Percentiles rank a stretch among this genome's conserved stretches.
Conservation (phyloP, 2,329 filamentous ascomycete species). For the Chaetomiaceae sp. region DNA sequence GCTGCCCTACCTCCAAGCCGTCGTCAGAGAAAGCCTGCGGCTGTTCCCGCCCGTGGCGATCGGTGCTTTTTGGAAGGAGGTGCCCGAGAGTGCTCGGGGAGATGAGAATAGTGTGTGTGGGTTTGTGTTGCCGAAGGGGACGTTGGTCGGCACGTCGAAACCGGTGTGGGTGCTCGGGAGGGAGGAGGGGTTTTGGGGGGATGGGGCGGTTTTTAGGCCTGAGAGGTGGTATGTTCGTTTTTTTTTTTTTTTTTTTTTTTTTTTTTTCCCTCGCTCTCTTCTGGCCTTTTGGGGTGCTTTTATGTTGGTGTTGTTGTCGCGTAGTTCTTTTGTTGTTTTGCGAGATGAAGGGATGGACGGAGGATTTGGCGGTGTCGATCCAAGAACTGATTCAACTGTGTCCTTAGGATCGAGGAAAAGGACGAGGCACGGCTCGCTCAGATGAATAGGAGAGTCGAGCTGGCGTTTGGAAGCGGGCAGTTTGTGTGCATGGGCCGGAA, state of each 20-base stretch:
- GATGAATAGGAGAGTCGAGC: slow-evolving; percentile 14
- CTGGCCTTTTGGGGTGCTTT: neutral
- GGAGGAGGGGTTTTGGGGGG: slow-evolving; percentile 13
- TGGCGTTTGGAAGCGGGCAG: slow-evolving; percentile 17
- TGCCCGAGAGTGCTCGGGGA: slow-evolving; percentile 1
- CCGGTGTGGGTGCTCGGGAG: slow-evolving; percentile 2
- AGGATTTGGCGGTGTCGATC: neutral
- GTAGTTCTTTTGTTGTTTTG: neutral
- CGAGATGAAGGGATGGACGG: neutral
- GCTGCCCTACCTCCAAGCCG: slow-evolving; percentile 36
- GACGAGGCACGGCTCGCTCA: neutral
- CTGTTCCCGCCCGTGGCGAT: slow-evolving; percentile 30
- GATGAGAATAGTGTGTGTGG: slow-evolving; percentile 11
- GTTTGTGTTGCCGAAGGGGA: slow-evolving; percentile 3
- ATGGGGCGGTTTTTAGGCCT: slow-evolving; percentile 19
- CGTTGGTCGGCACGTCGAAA: slow-evolving; percentile 6
- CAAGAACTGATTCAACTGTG: no score
- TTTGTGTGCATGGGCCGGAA: slow-evolving; percentile 19
- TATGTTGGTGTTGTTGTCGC: no score
- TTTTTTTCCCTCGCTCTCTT: neutral
- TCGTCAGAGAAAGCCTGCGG: slow-evolving; percentile 36
- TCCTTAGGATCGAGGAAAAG: neutral
- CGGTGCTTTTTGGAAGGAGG: slow-evolving; percentile 8
- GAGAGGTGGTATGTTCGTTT: slow-evolving; percentile 13
- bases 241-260: neutral